Base-by-base conservation (phyloP, 352 stramenopile genomes). In the Nothophytophthora sp. region DNA sequence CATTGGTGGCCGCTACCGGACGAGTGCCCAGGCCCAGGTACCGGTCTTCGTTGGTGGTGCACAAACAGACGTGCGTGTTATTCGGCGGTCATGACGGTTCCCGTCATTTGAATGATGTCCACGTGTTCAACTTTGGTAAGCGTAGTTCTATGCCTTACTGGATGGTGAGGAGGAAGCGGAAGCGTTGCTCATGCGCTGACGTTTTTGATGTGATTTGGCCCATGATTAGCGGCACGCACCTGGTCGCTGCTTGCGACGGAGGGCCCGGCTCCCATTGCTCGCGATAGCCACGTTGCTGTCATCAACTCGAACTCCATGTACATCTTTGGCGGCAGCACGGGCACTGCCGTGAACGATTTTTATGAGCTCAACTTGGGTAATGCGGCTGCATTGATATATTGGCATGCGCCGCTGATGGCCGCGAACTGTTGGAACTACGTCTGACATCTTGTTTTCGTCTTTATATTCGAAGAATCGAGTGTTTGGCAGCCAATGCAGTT, bases 81-180 rank as follows among this genome's bases (percentile, higher is more conserved):
- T 99, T 98, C 76, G 96, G 96, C 12, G 97, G 97, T 1, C 96
- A 99, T 68, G 96, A 99, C 65, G 97, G 97, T 0, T 99, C 95
- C 16, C 73, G 96, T n/a, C 96, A 99, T 63, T 76, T 99, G 16
- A 97, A 98, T 37, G 96, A 99, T 63, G 95, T 98, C 4, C 91
- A 99, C 69, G 73, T 98, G 1, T 99, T 98, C 73, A 92, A 99
- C 62, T 98, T 99, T 56, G 76, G 91, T 78, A 60, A 12, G 61
- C 12, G 16, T 32, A 42, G 29, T 18, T 13, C 5, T 11, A 23
- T 22, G 2, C 16, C 15, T 19, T 35, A 7, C 20, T 23, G n/a
- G n/a, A 37, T 46, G 12, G 15, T 38, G 34, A 12, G 9, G 6
- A 32, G 6, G 10, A 10, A 4, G 28, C n/a, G n/a, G n/a, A n/a